Conservation (phyloP, 192 early-diverging fungal genomes). For the Podila epicladia region DNA sequence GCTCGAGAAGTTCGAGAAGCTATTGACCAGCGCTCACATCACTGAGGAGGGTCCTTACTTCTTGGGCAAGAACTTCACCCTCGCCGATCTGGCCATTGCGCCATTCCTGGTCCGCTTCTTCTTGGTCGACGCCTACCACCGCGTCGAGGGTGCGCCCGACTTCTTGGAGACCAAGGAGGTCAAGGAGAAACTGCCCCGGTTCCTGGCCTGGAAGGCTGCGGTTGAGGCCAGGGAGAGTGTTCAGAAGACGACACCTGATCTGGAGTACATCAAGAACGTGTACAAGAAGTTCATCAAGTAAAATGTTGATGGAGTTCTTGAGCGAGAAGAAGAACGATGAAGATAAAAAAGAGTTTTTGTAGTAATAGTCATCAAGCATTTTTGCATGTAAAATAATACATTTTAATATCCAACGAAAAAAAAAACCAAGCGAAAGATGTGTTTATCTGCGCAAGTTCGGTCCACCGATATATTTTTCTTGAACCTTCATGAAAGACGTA, state of each 20-base stretch:
- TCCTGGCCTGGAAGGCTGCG: constrained; percentile 18
- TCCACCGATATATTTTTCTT: too few relatives aligned
- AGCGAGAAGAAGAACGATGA: too few relatives aligned
- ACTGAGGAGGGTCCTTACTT: constrained; percentile 52
- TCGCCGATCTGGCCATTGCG: constrained; percentile 56
- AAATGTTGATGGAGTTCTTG: too few relatives aligned
- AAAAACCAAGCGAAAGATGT: too few relatives aligned
- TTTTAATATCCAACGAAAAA: too few relatives aligned
- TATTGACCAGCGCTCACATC: background rate
- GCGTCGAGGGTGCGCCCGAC: background rate
- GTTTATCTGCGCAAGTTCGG: too few relatives aligned
- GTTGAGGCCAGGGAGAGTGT: constrained; percentile 1
- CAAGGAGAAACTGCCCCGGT: constrained; percentile 9
- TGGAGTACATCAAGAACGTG: constrained; percentile 1
- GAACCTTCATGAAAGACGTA: too few relatives aligned
- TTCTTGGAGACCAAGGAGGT: constrained; percentile 11
- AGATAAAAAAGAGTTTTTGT: too few relatives aligned
- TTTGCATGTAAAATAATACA: too few relatives aligned
- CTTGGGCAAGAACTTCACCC: constrained; percentile 51
- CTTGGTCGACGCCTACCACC: constrained; percentile 10
- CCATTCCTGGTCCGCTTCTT: constrained; percentile 50
- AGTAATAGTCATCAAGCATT: too few relatives aligned
- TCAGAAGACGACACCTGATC: constrained; percentile 3
- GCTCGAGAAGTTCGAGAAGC: constrained; percentile 20
- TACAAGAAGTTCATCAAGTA: constrained; percentile 15